Percentiles rank a stretch among this genome's conserved stretches.
Evolutionary conservation across 2,329 filamentous ascomycete species (phyloP).

Genomic region (Fusarium chuoi): DNA sequence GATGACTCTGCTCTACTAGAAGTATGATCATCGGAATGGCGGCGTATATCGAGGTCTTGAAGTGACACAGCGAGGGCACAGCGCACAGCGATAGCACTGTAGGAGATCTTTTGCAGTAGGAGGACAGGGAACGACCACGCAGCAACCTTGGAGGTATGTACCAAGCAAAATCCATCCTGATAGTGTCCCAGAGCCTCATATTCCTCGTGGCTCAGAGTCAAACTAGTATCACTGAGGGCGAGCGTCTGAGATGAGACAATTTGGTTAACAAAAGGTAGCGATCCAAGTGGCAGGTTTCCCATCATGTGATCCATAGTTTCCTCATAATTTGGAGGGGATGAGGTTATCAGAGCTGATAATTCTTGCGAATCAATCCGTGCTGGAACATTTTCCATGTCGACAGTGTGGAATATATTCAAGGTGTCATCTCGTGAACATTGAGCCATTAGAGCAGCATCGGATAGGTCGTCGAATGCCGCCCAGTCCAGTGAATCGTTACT

Average conservation of each 20-base stretch:
- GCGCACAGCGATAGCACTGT: neutral
- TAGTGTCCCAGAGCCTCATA: neutral
- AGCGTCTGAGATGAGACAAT: neutral
- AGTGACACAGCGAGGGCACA: neutral
- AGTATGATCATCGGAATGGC: accelerated
- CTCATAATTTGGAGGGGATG: neutral
- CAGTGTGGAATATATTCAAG: too few species aligned
- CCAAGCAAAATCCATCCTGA: neutral
- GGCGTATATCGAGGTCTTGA: neutral
- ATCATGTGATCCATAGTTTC: neutral
- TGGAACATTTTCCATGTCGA: too few species aligned
- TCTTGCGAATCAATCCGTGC: neutral
- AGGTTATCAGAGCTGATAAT: neutral
- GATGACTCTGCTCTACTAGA: neutral
- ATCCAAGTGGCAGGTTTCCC: neutral
- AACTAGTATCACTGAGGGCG: too few species aligned
- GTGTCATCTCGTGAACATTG: too few species aligned
- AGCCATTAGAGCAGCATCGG: too few species aligned
- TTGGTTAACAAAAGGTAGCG: neutral
- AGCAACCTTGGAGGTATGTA: neutral
- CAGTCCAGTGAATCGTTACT: too few species aligned
- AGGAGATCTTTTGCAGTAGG: neutral
- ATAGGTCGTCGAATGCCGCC: too few species aligned
- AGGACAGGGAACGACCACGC: neutral
- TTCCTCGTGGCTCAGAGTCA: neutral